Base-by-base conservation (phyloP, 305 asterid genomes). In the Rubia balearica region DNA sequence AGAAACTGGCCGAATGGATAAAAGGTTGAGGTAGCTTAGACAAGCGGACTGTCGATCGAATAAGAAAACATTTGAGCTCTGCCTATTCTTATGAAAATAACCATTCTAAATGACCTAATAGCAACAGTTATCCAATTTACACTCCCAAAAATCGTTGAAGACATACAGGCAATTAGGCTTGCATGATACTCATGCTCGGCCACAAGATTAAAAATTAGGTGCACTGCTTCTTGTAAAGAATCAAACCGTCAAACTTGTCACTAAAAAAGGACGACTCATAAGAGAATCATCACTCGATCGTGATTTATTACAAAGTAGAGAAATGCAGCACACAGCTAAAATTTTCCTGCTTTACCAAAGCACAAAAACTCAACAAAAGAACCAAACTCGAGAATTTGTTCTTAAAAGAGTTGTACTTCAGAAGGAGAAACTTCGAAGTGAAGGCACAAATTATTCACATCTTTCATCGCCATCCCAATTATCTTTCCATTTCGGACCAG, bases 391-490 rank as follows among this genome's bases (percentile, higher is more conserved):
- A 51, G 38, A 17, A 16, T 51, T 17, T 51, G 59, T 21, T 51
- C 22, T 51, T 51, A 9, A 51, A 51, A 49, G 16, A 49, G 57
- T 19, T 14, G 0, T 51, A 17, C 16, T 5, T 17, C 10, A 2
- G 24, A 51, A 17, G 10, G 24, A 51, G 24, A 17, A 51, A 6
- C 59, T 51, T 51, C 17, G 10, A 51, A 51, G 4, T 51, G 59
- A 51, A 24, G 41, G 19, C 33, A 17, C 17, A n/a, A 13, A 6
- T 51, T 51, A 41, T 67, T 70, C 76, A 17, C 53, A 56, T 19
- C 83, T 79, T 72, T 83, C 86, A 65, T 83, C 84, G 53, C 82
- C 86, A 77, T 51, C 72, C 86, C 86, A 83, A 69, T 72, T 83
- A 67, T 77, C 84, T 66, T 83, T 83, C 75, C 78, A 80, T 65